Base-by-base conservation (phyloP, 2,329 filamentous ascomycete genomes). In the Aspergillus ibericus region DNA sequence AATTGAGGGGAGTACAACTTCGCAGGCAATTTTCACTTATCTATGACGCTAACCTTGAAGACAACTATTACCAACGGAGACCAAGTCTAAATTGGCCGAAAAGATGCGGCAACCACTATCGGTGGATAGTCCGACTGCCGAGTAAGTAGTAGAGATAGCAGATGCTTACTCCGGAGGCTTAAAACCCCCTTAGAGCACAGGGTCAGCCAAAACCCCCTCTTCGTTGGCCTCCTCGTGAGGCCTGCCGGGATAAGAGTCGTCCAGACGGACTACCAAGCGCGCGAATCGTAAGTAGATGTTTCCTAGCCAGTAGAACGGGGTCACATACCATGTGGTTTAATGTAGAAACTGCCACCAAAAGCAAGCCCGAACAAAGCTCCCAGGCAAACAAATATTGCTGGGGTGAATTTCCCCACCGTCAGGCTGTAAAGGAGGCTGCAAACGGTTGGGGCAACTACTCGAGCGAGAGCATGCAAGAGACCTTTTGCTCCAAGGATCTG, bases 401-500 rank as follows among this genome's bases (percentile, higher is more conserved):
- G 91, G 0, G 91, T 87, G 64, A 90, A 93, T 1, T 78, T 86
- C 18, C 83, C 86, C 1, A 97, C 91, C 0, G 95, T 98, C 2
- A 83, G 80, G 13, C 89, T 89, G 72, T 96, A 99, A 9, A 98
- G 85, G 5, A 90, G 84, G 69, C 95, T 96, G 76, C 97, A 96
- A 1, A 93, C 70, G 0, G 91, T 83, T 0, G 95, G 95, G 0
- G 89, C 88, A 12, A 96, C 72, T 2, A 98, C 86, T 61, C 92
- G 82, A 3, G 90, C 85, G 35, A 96, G 77, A 1, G 92, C 90
- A 75, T 98, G 93, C 58, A 98, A 77, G 61, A 98, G 80, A 0
- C 93, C 95, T 15, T 88, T 89, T 1, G 92, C 93, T 20, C 95
- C 95, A 0, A 99, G 83, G n/a, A 98, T 80, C 72, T 95, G 88